Percentiles rank a stretch among this genome's conserved stretches.
Evolutionary conservation across 306 rosid genomes (phyloP).

Genomic region (Cucurbita argyrosperma): DNA sequence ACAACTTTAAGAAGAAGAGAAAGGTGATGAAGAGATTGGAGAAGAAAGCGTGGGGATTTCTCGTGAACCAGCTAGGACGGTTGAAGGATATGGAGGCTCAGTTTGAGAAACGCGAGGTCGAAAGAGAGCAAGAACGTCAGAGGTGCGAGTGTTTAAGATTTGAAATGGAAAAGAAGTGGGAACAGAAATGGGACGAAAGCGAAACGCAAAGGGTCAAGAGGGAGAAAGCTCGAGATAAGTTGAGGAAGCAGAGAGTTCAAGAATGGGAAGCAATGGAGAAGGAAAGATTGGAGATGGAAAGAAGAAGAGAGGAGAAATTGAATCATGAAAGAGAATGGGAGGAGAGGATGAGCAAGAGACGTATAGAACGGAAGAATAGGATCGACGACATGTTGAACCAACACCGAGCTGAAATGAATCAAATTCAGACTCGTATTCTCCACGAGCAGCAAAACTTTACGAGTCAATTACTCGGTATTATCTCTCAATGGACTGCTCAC

Average conservation of each 20-base stretch:
- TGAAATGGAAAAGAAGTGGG: conserved; percentile 59
- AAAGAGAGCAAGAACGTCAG: conserved; percentile 63
- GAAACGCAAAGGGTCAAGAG: conserved; percentile 45
- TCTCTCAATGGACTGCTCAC: conserved; percentile 88
- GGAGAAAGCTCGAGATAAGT: conserved; percentile 40
- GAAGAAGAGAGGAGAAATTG: conserved; percentile 69
- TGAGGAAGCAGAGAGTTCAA: conserved; percentile 49
- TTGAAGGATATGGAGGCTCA: conserved; percentile 66
- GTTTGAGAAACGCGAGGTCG: conserved; percentile 65
- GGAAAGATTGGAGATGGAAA: conserved; percentile 65
- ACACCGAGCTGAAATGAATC: conserved; percentile 77
- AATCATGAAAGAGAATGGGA: conserved; percentile 58
- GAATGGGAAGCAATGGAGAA: conserved; percentile 71
- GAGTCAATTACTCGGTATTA: conserved; percentile 62
- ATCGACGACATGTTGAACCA: conserved; percentile 59
- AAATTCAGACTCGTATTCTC: conserved; percentile 73
- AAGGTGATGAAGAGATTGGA: conserved; percentile 50
- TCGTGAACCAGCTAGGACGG: conserved; percentile 47
- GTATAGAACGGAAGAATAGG: conserved; percentile 79
- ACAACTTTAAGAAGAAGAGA: conserved; percentile 37
- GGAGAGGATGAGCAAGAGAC: conserved; percentile 64
- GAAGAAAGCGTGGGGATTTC: conserved; percentile 60
- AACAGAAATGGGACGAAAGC: conserved; percentile 48
- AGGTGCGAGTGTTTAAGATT: conserved; percentile 38
- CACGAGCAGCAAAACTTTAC: conserved; percentile 84